phyloP scores from a whole-genome alignment of 441 rosid species.

The Macaranga tanarius region DNA sequence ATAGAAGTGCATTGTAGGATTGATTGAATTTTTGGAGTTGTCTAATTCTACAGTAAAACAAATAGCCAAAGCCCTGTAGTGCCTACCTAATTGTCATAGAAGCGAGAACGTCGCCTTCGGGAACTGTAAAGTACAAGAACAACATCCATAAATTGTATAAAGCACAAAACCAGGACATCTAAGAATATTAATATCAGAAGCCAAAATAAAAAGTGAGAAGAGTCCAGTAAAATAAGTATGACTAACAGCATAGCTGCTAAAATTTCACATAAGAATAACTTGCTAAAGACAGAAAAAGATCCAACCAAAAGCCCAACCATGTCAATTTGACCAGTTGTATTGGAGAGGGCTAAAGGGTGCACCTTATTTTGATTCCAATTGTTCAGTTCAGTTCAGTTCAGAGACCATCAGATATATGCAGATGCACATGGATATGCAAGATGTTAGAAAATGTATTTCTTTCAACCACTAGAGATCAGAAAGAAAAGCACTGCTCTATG shows the following conservation, averaged over 20 bases:
- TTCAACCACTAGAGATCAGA: not conserved
- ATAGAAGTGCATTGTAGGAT: not conserved
- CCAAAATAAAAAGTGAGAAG: not conserved
- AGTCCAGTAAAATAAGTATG: not conserved
- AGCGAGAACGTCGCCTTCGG: conserved; percentile 73
- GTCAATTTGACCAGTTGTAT: not conserved
- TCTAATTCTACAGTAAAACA: not conserved
- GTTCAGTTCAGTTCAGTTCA: not conserved
- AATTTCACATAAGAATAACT: not conserved
- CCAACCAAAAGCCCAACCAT: not conserved
- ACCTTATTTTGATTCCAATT: not conserved
- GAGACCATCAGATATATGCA: not conserved
- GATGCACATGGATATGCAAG: not conserved
- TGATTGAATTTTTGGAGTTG: not conserved
- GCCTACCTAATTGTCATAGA: conserved; percentile 71
- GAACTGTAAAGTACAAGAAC: conserved; percentile 49
- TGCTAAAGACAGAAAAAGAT: not conserved
- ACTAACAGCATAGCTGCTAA: not conserved
- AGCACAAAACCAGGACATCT: not conserved
- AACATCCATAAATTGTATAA: conserved; percentile 26
- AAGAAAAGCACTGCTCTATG: not conserved
- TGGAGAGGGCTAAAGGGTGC: not conserved
- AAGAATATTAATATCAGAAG: not conserved
- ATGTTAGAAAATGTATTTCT: not conserved
- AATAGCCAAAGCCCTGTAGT: not conserved